Conservation (phyloP, 805 yeast genomes). For the Candida incommunis region DNA sequence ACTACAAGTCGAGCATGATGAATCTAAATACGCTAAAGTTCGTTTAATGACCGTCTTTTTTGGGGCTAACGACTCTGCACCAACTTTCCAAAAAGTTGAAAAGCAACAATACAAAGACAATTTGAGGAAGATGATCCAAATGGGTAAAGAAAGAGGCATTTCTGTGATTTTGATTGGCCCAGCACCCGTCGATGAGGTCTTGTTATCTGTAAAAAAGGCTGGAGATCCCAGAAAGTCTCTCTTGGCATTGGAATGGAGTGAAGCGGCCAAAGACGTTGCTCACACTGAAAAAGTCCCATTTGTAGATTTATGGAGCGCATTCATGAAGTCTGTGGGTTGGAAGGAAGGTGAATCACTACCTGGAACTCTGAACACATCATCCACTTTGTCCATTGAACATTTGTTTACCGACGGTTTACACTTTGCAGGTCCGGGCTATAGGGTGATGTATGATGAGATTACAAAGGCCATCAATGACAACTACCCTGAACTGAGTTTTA, state of each 20-base stretch:
- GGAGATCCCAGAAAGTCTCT: slow-evolving; percentile 34
- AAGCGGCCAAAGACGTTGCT: slow-evolving; percentile 35
- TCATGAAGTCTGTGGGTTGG: slow-evolving; percentile 30
- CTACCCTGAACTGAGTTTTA: background rate
- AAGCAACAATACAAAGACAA: slow-evolving; percentile 37
- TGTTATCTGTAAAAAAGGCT: slow-evolving; percentile 8
- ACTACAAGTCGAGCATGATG: slow-evolving; percentile 20
- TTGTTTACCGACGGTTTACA: slow-evolving; percentile 46
- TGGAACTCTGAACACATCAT: slow-evolving; percentile 5
- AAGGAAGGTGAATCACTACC: slow-evolving; percentile 17
- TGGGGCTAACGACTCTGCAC: slow-evolving; percentile 69
- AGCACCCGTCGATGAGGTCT: slow-evolving; percentile 29
- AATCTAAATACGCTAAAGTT: slow-evolving; percentile 6
- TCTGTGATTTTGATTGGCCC: slow-evolving; percentile 51
- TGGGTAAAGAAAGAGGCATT: slow-evolving; percentile 29
- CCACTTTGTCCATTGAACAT: slow-evolving; percentile 5
- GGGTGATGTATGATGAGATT: slow-evolving; percentile 32
- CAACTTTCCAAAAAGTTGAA: slow-evolving; percentile 34
- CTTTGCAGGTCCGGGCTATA: slow-evolving; percentile 40
- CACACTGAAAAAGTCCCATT: slow-evolving; percentile 35
- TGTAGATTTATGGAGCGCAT: slow-evolving; percentile 37
- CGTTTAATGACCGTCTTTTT: slow-evolving; percentile 33
- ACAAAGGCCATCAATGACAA: slow-evolving; percentile 10
- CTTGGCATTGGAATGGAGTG: slow-evolving; percentile 34
- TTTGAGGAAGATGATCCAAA: slow-evolving; percentile 27